Percentiles rank a stretch among this genome's conserved stretches.
Evolutionary conservation across 2,329 filamentous ascomycete species (phyloP).

Genomic region (Pezicula carpinea): DNA sequence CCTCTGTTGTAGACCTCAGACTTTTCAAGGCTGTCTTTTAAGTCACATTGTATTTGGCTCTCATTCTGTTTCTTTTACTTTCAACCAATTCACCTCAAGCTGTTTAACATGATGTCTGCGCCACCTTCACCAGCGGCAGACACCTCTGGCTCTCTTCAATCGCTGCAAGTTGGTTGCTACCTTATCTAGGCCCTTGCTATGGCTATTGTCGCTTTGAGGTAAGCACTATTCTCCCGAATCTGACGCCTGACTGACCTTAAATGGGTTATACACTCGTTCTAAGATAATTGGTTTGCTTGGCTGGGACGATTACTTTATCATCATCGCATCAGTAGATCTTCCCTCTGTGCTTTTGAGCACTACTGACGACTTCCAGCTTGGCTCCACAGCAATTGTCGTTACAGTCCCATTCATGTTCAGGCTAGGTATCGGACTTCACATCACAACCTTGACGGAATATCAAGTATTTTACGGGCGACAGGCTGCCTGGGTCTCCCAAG

Average conservation of each 20-base stretch:
- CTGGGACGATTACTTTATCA: background rate
- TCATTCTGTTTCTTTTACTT: background rate
- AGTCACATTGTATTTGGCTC: background rate
- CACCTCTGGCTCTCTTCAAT: background rate
- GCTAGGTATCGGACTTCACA: background rate
- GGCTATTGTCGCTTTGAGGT: background rate
- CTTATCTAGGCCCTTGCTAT: background rate
- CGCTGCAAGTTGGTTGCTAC: background rate
- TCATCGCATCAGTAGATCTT: background rate
- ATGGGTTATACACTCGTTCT: background rate
- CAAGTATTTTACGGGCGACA: background rate
- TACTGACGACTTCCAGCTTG: background rate
- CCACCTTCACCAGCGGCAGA: background rate
- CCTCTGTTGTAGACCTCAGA: too few relatives aligned
- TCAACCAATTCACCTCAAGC: background rate
- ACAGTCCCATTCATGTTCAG: background rate
- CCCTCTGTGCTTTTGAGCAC: background rate
- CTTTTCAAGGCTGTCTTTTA: too few relatives aligned
- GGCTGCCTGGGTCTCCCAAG: conserved; percentile 6
- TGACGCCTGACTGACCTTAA: background rate
- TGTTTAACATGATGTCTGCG: background rate
- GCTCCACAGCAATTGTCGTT: background rate
- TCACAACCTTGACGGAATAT: background rate
- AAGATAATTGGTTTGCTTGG: background rate
- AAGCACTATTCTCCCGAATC: background rate